A percentile compares a stretch with the other conserved stretches of the same genome.
Conservation (phyloP, 2,329 filamentous ascomycete species). For the Aspergillus clavatus region DNA sequence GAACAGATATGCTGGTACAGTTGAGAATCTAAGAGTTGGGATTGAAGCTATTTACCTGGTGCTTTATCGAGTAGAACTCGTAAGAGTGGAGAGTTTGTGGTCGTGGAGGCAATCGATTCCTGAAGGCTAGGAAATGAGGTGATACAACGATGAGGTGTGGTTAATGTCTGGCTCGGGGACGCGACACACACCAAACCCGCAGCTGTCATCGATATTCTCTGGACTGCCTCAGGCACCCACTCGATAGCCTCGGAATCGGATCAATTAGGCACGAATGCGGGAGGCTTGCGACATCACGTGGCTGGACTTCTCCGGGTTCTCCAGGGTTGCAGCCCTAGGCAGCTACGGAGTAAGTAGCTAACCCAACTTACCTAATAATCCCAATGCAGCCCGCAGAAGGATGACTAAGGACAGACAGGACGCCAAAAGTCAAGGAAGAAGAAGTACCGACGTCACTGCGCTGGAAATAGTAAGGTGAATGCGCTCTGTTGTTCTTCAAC, state of each 20-base stretch:
- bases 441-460: conserved; percentile 28
- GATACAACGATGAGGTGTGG: conserved; percentile 32
- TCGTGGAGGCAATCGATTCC: conserved; percentile 25
- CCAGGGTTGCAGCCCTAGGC: conserved; percentile 24
- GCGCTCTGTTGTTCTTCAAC: no score
- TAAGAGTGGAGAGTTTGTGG: conserved; percentile 30
- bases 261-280: not conserved
- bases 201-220: conserved; percentile 12
- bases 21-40: conserved; percentile 22
- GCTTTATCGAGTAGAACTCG: conserved; percentile 30
- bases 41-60: conserved; percentile 29
- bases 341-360: no score
- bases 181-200: conserved; percentile 25
- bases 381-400: conserved; percentile 2
- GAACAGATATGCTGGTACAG: conserved; percentile 20
- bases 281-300: conserved; percentile 6
- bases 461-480: no score
- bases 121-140: conserved; percentile 31
- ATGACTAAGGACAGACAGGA: no score
- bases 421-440: conserved; percentile 1
- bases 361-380: not conserved
- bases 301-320: conserved; percentile 2
- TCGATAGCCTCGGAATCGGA: conserved; percentile 3
- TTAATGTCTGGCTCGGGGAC: conserved; percentile 21
- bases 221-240: conserved; percentile 23